Conservation (phyloP, 805 yeast genomes). For the Isabelozyma gotoi region DNA sequence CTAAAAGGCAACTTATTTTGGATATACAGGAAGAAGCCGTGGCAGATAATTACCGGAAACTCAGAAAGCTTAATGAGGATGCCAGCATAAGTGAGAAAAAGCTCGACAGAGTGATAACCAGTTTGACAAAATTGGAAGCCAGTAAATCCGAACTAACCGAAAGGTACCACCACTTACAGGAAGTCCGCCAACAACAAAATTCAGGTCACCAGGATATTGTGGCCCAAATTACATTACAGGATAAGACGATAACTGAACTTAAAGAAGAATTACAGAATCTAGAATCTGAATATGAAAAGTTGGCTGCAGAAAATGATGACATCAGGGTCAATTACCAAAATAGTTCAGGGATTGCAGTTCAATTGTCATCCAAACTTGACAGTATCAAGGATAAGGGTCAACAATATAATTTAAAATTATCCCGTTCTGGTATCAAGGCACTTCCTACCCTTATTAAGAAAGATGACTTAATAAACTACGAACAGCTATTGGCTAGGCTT, state of each 20-base stretch:
- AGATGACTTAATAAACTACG: conserved; percentile 31
- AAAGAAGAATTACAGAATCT: conserved; percentile 25
- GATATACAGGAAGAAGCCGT: conserved; percentile 35
- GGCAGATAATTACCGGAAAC: conserved; percentile 28
- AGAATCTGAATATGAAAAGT: conserved; percentile 20
- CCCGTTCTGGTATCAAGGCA: conserved; percentile 34
- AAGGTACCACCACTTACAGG: neutral
- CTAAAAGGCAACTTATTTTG: conserved; percentile 27
- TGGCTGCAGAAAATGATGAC: conserved; percentile 28
- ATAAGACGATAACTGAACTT: conserved; percentile 17
- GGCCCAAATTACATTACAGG: conserved; percentile 16
- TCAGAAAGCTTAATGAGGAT: conserved; percentile 35
- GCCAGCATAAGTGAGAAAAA: conserved; percentile 32
- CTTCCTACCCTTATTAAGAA: conserved; percentile 34
- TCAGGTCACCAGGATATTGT: conserved; percentile 5
- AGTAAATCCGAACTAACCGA: conserved; percentile 12
- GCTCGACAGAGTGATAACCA: conserved; percentile 30
- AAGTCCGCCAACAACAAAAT: conserved; percentile 4
- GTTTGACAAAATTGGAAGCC: conserved; percentile 18
- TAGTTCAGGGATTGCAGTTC: conserved; percentile 33
- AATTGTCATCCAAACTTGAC: conserved; percentile 19
- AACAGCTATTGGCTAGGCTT: conserved; percentile 22
- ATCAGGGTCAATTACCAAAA: conserved; percentile 32
- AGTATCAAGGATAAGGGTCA: conserved; percentile 16
- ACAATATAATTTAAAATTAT: conserved; percentile 18